phyloP scores from a whole-genome alignment of 768 basidiomycete genomes.

The Mycena haematopus region DNA sequence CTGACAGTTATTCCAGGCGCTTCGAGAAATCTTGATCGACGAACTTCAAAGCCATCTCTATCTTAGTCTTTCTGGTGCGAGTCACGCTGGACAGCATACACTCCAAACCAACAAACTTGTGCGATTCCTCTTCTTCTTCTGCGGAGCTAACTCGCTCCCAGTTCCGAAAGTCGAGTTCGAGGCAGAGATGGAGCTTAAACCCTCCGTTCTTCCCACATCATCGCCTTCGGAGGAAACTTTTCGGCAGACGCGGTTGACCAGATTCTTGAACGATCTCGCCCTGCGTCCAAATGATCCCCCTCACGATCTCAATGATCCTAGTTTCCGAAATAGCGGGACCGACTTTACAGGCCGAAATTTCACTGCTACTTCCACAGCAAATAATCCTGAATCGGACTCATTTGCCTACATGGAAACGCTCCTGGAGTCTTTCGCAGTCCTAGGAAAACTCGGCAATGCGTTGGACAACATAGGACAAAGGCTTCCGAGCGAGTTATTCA shows the following conservation, averaged over 20 bases:
- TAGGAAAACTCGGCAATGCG: constrained; percentile 86
- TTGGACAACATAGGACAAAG: constrained; percentile 87
- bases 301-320: constrained; percentile 61
- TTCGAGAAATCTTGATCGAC: constrained; percentile 92
- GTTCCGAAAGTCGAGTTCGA: constrained; percentile 75
- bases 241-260: constrained; percentile 58
- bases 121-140: constrained; percentile 37
- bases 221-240: constrained; percentile 48
- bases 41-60: constrained; percentile 98
- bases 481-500: constrained; percentile 81
- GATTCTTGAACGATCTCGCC: constrained; percentile 69
- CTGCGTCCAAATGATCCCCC: constrained; percentile 82
- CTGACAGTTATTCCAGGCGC: constrained; percentile 56
- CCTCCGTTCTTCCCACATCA: constrained; percentile 38
- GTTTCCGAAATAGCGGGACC: constrained; percentile 34
- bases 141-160: constrained; percentile 33
- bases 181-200: constrained; percentile 45
- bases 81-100: constrained; percentile 86
- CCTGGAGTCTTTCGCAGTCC: constrained; percentile 88
- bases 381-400: constrained; percentile 90
- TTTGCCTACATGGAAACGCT: constrained; percentile 93
- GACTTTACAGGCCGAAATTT: constrained; percentile 26
- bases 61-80: constrained; percentile 96
- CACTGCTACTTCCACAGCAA: constrained; percentile 32
- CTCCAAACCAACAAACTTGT: constrained; percentile 80